Conservation (phyloP, 805 yeast species). For the baker's yeast (Saccharomyces cerevisiae) region DNA sequence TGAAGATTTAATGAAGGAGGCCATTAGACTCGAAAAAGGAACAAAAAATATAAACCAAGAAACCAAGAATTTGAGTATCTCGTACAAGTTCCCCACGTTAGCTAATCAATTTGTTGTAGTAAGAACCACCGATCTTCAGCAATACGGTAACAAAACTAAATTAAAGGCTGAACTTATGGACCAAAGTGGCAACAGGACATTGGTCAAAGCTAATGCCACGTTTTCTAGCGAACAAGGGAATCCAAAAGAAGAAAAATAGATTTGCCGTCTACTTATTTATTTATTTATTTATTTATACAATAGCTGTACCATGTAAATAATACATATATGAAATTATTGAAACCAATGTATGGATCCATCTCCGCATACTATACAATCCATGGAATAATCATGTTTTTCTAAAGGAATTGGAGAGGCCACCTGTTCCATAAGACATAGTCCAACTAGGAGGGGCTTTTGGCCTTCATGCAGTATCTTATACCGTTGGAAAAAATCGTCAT, state of each 20-base stretch:
- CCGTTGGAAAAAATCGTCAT: slow-evolving; percentile 64
- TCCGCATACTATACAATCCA: slow-evolving; percentile 28
- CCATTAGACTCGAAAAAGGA: slow-evolving; percentile 35
- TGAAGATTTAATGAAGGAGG: slow-evolving; percentile 64
- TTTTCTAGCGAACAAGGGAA: slow-evolving; percentile 22
- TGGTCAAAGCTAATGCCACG: slow-evolving; percentile 51
- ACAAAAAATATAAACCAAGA: slow-evolving; percentile 12
- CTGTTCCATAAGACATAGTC: slow-evolving; percentile 27
- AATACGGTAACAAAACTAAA: slow-evolving; percentile 28
- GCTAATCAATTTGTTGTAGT: slow-evolving; percentile 71
- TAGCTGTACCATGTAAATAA: slow-evolving; percentile 40
- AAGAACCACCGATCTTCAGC: slow-evolving; percentile 38
- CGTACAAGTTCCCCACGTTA: slow-evolving; percentile 65
- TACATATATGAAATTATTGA: slow-evolving; percentile 15
- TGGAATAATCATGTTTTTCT: slow-evolving; percentile 25
- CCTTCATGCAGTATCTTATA: slow-evolving; percentile 27
- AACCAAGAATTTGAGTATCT: slow-evolving; percentile 34
- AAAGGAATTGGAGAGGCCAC: slow-evolving; percentile 16
- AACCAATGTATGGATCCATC: slow-evolving; percentile 21
- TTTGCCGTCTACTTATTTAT: slow-evolving; percentile 43
- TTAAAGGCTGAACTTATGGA: slow-evolving; percentile 44
- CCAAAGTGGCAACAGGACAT: slow-evolving; percentile 39
- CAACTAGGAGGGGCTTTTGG: slow-evolving; percentile 23
- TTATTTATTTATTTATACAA: slow-evolving; percentile 44
- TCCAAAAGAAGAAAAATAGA: slow-evolving; percentile 8